Conservation (phyloP, 2,329 filamentous ascomycete species). For the Cercospora sp. region DNA sequence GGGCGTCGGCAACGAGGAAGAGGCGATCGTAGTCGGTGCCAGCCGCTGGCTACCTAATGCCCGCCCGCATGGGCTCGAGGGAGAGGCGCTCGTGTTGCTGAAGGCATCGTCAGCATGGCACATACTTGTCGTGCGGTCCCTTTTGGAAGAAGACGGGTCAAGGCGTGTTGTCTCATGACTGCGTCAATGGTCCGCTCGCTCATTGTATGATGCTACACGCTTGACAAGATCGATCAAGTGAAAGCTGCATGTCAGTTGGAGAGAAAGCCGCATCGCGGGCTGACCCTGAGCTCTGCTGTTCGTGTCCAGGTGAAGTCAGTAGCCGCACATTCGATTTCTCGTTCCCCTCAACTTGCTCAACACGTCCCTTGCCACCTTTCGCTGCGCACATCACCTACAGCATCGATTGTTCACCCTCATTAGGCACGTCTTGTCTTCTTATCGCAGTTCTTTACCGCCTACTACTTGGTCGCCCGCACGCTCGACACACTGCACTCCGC, state of each 20-base stretch:
- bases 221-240: background rate
- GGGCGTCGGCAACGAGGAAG: background rate
- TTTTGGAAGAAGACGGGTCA: background rate
- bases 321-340: background rate
- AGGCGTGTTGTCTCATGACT: background rate
- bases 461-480: background rate
- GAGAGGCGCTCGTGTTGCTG: background rate
- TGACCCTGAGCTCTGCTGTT: background rate
- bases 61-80: background rate
- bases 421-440: background rate
- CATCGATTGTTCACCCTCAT: background rate
- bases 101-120: background rate
- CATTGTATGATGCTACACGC: background rate
- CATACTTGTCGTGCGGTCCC: background rate
- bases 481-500: background rate
- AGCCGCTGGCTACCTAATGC: background rate
- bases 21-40: background rate
- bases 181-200: background rate
- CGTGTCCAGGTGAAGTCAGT: background rate
- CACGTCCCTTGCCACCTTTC: background rate
- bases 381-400: background rate
- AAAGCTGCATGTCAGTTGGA: background rate
- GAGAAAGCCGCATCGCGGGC: background rate
- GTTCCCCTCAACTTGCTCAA: background rate
- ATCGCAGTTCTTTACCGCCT: background rate